phyloP scores from a whole-genome alignment of 306 rosid species.

The Acacia confusa region DNA sequence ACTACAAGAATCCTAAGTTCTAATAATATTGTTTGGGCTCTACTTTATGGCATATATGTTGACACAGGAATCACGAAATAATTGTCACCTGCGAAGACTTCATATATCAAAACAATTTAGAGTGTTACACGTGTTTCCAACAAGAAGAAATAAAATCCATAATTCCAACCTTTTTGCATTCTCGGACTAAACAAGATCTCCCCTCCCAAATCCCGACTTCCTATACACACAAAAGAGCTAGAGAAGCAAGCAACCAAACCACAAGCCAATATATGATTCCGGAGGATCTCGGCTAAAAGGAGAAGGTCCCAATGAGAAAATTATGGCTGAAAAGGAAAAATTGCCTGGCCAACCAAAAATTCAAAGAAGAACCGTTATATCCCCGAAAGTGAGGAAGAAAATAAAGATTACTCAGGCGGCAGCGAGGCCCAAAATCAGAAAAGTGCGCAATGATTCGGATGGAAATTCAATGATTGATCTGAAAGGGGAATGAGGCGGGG shows the following conservation, averaged over 20 bases:
- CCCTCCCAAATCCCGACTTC: neutral
- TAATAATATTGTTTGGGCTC: slow-evolving; percentile 7
- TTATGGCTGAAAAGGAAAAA: neutral
- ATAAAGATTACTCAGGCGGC: neutral
- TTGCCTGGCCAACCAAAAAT: neutral
- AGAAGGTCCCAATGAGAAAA: neutral
- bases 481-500: neutral
- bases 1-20: slow-evolving; percentile 19
- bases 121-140: neutral
- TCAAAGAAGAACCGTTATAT: neutral
- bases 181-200: neutral
- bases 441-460: neutral
- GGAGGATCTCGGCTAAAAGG: neutral
- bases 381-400: neutral
- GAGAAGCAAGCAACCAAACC: neutral
- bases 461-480: neutral
- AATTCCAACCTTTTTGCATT: neutral
- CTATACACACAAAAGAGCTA: neutral
- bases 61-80: neutral
- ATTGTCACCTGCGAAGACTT: neutral
- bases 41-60: slow-evolving; percentile 1
- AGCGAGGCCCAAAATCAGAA: neutral
- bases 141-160: neutral
- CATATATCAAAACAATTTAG: neutral
- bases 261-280: neutral